A percentile compares a stretch with the other conserved stretches of the same genome.
Conservation (phyloP, 768 basidiomycete genomes). For the Termitomyces bulborhizus region DNA sequence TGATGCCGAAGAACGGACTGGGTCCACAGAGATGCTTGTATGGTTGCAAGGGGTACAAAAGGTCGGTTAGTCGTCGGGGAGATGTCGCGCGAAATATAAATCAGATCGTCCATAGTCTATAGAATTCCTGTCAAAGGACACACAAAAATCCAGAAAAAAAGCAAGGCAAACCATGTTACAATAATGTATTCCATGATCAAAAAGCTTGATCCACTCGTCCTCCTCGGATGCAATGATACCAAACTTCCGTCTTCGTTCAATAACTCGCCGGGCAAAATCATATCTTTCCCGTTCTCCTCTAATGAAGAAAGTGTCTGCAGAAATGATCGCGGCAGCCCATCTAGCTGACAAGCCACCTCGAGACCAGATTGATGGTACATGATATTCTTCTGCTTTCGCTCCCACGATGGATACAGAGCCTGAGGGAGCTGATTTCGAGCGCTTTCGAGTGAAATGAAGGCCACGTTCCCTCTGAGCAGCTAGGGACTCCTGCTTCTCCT, state of each 20-base stretch:
- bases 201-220: conserved; percentile 60
- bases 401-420: conserved; percentile 2
- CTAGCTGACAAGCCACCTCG: conserved; percentile 62
- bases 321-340: conserved; percentile 72
- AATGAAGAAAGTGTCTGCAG: conserved; percentile 77
- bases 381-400: conserved; percentile 11
- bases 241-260: conserved; percentile 62
- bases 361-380: conserved; percentile 61
- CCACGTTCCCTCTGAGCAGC: neutral
- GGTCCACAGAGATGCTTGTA: conserved; percentile 80
- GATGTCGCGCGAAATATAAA: conserved; percentile 64
- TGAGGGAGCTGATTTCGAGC: conserved; percentile 15
- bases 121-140: neutral
- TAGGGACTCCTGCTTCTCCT: conserved; percentile 33
- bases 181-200: conserved; percentile 77
- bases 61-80: conserved; percentile 65
- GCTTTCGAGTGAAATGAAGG: conserved; percentile 11
- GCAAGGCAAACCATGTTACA: conserved; percentile 66
- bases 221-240: conserved; percentile 61
- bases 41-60: conserved; percentile 58
- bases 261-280: conserved; percentile 64
- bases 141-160: neutral
- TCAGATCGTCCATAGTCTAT: conserved; percentile 76
- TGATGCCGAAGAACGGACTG: conserved; percentile 61
- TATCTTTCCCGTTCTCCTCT: conserved; percentile 77